A percentile compares a stretch with the other conserved stretches of the same genome.
These are phyloP conservation scores for Stephania cephalantha DNA, from an alignment of 164 flowering plant genomes.

Conservation along the genomic window DNA sequence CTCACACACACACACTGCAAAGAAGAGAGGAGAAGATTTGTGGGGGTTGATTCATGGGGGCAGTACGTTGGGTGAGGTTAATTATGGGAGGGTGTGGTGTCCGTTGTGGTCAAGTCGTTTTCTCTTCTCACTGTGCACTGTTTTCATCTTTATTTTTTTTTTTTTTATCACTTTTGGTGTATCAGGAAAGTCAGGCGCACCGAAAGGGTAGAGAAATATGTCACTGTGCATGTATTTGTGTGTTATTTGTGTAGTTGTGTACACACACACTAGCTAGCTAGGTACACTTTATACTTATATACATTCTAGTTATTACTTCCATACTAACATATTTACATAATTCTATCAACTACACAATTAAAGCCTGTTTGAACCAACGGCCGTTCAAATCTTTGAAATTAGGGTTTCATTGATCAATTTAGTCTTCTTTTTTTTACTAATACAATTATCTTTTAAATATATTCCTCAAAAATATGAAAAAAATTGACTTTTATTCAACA, in stretches of 20 bases:
- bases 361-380: neutral
- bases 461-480: neutral
- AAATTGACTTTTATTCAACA: neutral
- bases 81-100: conserved; percentile 23
- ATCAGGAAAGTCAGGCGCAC: conserved; percentile 30
- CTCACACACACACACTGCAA: conserved; percentile 3
- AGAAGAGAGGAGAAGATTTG: conserved; percentile 12
- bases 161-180: conserved; percentile 18
- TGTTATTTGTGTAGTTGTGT: neutral
- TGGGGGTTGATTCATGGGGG: conserved; percentile 15
- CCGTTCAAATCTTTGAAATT: neutral
- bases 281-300: neutral
- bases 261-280: neutral
- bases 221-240: neutral
- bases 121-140: conserved; percentile 28
- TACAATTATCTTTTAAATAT: neutral
- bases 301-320: conserved; percentile 21
- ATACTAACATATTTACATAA: too few relatives aligned
- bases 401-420: neutral
- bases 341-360: too few relatives aligned
- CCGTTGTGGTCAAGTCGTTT: conserved; percentile 44
- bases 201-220: conserved; percentile 18
- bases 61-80: conserved; percentile 19
- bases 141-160: conserved; percentile 15
- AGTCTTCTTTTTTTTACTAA: neutral